A percentile compares a stretch with the other conserved stretches of the same genome.
These are phyloP conservation scores for Dryas alaskensis DNA, from an alignment of 306 rosid genomes.

Conservation along the genomic window DNA sequence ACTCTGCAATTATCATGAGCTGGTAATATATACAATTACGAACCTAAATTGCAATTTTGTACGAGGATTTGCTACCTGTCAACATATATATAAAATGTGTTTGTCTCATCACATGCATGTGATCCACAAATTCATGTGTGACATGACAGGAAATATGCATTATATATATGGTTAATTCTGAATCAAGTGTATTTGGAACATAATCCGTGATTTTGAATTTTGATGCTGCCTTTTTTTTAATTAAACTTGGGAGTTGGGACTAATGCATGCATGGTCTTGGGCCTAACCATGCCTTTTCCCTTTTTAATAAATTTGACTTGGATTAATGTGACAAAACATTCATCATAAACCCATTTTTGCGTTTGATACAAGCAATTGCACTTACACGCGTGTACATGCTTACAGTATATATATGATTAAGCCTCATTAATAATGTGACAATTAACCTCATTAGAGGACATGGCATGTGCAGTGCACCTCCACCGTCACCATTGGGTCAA, in stretches of 20 bases:
- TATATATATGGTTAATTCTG: background rate
- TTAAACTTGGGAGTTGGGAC: background rate
- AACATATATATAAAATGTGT: background rate
- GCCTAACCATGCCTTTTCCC: background rate
- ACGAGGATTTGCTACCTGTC: background rate
- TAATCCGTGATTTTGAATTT: constrained; percentile 14
- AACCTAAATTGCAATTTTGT: background rate
- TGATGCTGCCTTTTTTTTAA: background rate
- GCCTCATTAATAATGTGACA: background rate
- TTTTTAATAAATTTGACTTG: background rate
- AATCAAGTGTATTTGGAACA: constrained; percentile 30
- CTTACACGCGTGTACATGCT: background rate
- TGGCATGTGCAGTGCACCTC: constrained; percentile 32
- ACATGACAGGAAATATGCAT: background rate
- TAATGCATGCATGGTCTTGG: constrained; percentile 1
- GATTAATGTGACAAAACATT: background rate
- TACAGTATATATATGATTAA: background rate
- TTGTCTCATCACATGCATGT: background rate
- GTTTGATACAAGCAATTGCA: background rate
- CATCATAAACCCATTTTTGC: too few species aligned
- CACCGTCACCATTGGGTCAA: constrained; percentile 16
- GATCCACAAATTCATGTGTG: constrained; percentile 15
- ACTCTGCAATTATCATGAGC: too few species aligned
- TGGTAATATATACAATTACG: background rate
- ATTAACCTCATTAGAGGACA: background rate